These are phyloP conservation scores for Quercus phellos DNA, from an alignment of 331 rosid genomes.

Conservation along the genomic window DNA sequence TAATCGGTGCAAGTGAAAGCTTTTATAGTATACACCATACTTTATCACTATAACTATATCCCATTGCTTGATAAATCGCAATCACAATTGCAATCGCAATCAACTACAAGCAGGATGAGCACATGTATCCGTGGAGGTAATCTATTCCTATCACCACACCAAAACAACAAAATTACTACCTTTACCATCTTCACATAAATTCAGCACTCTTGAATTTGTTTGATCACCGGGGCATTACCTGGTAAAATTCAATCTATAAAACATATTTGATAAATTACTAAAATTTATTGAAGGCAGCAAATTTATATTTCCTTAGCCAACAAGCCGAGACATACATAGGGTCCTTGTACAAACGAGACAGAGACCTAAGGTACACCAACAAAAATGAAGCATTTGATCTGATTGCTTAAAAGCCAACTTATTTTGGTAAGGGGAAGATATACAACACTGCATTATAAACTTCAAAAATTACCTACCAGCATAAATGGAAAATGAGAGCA, in stretches of 20 bases:
- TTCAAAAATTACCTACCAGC: background rate
- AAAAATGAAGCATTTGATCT: background rate
- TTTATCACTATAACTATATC: too few relatives aligned
- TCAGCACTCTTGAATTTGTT: background rate
- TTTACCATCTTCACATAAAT: background rate
- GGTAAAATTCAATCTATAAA: background rate
- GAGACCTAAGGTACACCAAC: background rate
- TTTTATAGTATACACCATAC: too few relatives aligned
- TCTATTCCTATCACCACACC: background rate
- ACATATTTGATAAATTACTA: background rate
- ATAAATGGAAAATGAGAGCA: background rate
- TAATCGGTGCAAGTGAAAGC: too few relatives aligned
- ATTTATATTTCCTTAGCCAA: background rate
- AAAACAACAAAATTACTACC: background rate
- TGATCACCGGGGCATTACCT: background rate
- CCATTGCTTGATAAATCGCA: too few relatives aligned
- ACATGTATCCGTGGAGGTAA: background rate
- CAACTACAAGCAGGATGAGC: too few relatives aligned
- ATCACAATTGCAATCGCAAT: too few relatives aligned
- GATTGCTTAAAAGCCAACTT: background rate
- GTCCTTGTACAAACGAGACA: background rate
- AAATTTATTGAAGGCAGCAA: background rate
- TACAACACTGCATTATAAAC: background rate
- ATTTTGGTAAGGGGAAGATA: background rate
- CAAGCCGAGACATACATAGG: background rate